phyloP scores from a whole-genome alignment of 2,329 filamentous ascomycete species.

The Sporothrix schenckii region DNA sequence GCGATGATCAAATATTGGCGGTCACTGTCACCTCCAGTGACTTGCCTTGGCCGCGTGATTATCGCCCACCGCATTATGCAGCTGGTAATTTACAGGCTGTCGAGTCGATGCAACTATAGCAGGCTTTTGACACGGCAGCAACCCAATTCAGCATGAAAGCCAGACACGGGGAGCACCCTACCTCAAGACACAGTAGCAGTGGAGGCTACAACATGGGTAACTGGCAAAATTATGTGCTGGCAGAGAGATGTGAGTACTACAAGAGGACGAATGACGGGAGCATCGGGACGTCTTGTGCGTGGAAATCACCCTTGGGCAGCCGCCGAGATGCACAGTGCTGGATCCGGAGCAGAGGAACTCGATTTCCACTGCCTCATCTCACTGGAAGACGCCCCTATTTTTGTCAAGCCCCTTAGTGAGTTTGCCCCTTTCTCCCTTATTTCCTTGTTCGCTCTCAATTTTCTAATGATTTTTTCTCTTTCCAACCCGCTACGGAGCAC shows the following conservation, averaged over 20 bases:
- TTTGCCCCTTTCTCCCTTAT: not conserved
- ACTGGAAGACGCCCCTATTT: not conserved
- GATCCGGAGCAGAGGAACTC: not conserved
- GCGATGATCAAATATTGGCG: not conserved
- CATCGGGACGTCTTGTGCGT: too few species aligned
- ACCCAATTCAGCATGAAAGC: not conserved
- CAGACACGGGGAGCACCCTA: not conserved
- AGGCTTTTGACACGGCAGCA: not conserved
- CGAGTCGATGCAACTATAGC: not conserved
- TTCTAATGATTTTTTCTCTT: not conserved
- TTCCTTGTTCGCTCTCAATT: not conserved
- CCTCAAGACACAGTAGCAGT: conserved; percentile 11
- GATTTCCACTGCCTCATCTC: conserved; percentile 12
- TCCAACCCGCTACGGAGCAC: not conserved
- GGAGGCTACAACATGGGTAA: not conserved
- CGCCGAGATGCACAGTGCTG: not conserved
- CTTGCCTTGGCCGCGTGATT: not conserved
- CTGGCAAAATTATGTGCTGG: not conserved
- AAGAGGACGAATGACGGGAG: not conserved
- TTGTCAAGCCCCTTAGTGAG: not conserved
- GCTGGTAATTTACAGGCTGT: not conserved
- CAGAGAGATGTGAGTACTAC: not conserved
- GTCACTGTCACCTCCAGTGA: not conserved
- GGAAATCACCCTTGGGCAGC: too few species aligned
- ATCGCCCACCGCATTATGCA: not conserved